These are phyloP conservation scores for Ceratocystis lukuohia DNA, from an alignment of 2,329 filamentous ascomycete genomes.

Conservation along the genomic window DNA sequence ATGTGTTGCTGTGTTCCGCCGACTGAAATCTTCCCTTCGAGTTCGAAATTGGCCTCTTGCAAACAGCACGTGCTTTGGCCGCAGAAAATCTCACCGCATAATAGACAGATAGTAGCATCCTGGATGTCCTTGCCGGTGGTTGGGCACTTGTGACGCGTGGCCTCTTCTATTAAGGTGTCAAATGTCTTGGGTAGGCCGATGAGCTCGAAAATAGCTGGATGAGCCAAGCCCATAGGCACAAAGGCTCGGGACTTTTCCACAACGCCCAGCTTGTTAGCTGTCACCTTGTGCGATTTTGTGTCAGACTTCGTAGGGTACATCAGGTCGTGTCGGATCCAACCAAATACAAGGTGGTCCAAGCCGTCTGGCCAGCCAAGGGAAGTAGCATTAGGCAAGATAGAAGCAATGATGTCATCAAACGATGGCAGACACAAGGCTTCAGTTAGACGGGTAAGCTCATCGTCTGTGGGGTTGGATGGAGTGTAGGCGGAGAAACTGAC, in stretches of 20 bases:
- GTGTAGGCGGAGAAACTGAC: conserved; percentile 69
- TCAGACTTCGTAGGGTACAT: conserved; percentile 25
- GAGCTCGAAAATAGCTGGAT: conserved; percentile 87
- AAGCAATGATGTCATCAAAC: conserved; percentile 63
- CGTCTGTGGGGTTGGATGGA: conserved; percentile 47
- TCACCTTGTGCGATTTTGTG: neutral
- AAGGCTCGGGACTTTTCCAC: conserved; percentile 7
- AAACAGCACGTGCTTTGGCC: conserved; percentile 87
- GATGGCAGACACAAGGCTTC: conserved; percentile 61
- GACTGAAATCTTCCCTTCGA: conserved; percentile 36
- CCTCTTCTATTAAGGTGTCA: conserved; percentile 83
- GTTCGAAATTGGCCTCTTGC: conserved; percentile 40
- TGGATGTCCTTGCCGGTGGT: conserved; percentile 82
- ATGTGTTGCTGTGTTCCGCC: conserved; percentile 89
- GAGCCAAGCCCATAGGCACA: conserved; percentile 43
- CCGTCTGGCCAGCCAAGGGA: conserved; percentile 22
- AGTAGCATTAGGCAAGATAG: conserved; percentile 35
- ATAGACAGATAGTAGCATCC: conserved; percentile 82
- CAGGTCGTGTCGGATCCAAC: conserved; percentile 61
- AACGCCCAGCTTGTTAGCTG: neutral
- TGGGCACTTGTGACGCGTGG: conserved; percentile 68
- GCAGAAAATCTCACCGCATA: conserved; percentile 95
- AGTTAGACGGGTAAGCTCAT: conserved; percentile 73
- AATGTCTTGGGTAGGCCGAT: conserved; percentile 86
- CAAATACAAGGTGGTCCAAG: conserved; percentile 34